Conservation (phyloP, 495 filamentous ascomycete species). For the Hyphodiscus hymeniophilus region DNA sequence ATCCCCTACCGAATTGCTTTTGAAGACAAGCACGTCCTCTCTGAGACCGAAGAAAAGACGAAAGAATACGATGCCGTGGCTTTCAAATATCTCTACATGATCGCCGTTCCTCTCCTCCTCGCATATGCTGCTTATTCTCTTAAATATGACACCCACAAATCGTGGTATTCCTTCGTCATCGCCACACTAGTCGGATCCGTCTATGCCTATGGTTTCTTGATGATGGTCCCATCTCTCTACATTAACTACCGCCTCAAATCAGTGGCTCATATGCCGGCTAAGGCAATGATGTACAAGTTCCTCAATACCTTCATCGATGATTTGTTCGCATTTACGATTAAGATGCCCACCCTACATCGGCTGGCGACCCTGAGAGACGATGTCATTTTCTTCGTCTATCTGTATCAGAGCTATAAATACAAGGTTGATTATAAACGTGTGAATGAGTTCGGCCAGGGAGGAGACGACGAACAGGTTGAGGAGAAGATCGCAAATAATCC, state of each 20-base stretch:
- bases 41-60: slow-evolving; percentile 92
- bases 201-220: slow-evolving; percentile 96
- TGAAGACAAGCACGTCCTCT: slow-evolving; percentile 94
- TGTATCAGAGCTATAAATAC: slow-evolving; percentile 94
- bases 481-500: slow-evolving; percentile 37
- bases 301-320: slow-evolving; percentile 66
- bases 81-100: slow-evolving; percentile 90
- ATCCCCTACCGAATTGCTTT: slow-evolving; percentile 81
- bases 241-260: slow-evolving; percentile 98
- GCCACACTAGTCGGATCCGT: slow-evolving; percentile 91
- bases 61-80: slow-evolving; percentile 97
- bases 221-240: slow-evolving; percentile 97
- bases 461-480: slow-evolving; percentile 67
- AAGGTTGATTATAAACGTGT: slow-evolving; percentile 86
- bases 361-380: slow-evolving; percentile 91
- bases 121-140: slow-evolving; percentile 89
- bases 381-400: slow-evolving; percentile 94
- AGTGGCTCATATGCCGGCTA: slow-evolving; percentile 93
- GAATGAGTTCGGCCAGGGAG: slow-evolving; percentile 97
- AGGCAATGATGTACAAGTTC: slow-evolving; percentile 97
- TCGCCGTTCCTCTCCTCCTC: slow-evolving; percentile 78
- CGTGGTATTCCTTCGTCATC: slow-evolving; percentile 90
- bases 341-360: slow-evolving; percentile 96
- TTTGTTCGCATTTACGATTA: slow-evolving; percentile 96
- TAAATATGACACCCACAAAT: slow-evolving; percentile 92